Percentiles rank a stretch among this genome's conserved stretches.
Conservation (phyloP, 2,329 filamentous ascomycete genomes). For the Aureobasidium vineae region DNA sequence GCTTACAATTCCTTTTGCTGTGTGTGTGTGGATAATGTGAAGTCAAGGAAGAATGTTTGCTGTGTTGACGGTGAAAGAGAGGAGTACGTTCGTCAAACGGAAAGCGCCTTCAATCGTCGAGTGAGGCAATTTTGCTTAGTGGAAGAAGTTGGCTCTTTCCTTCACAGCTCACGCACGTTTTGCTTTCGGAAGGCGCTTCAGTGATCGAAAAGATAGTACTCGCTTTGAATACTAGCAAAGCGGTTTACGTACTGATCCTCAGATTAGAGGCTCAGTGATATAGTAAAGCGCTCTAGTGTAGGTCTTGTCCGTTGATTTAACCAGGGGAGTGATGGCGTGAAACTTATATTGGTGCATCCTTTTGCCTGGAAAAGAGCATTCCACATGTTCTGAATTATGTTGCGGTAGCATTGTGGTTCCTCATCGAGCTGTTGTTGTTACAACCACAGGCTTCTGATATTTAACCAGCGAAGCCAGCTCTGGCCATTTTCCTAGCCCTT, state of each 20-base stretch:
- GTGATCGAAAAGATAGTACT: neutral
- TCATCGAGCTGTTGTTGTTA: neutral
- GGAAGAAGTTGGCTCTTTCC: neutral
- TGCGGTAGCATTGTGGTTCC: neutral
- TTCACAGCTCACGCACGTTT: neutral
- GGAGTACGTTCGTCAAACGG: neutral
- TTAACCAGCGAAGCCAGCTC: constrained; percentile 52
- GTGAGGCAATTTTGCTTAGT: neutral
- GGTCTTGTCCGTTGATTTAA: too few relatives aligned
- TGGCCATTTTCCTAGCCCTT: constrained; percentile 60
- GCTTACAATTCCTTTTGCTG: too few relatives aligned
- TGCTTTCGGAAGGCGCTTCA: neutral
- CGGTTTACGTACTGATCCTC: too few relatives aligned
- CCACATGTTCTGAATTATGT: too few relatives aligned
- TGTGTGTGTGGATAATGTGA: neutral
- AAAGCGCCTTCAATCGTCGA: neutral
- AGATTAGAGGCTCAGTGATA: too few relatives aligned
- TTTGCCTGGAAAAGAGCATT: too few relatives aligned
- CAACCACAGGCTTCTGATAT: neutral
- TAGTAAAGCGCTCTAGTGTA: too few relatives aligned
- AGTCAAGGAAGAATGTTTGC: neutral
- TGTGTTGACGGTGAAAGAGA: neutral
- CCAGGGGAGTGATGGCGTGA: too few relatives aligned
- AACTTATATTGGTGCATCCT: too few relatives aligned
- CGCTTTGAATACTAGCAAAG: neutral